Evolutionary conservation across 192 early-diverging fungal species (phyloP), one percentile per base, ranked within the genome.

Genomic region (Coemansia sp.): DNA sequence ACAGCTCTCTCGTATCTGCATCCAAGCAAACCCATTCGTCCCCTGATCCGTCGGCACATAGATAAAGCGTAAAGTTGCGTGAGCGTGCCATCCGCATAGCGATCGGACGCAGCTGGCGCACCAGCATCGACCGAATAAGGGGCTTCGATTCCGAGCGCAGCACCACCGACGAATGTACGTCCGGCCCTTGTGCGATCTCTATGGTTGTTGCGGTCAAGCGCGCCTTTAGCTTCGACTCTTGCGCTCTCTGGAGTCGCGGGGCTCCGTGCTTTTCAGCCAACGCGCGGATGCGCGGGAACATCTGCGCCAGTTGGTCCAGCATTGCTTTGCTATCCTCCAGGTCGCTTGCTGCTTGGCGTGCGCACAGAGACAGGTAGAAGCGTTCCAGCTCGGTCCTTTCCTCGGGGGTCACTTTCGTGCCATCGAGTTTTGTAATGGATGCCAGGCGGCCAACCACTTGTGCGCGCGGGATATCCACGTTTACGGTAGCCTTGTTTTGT

Each of bases 341-440:
- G 25, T 45, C 14, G 14, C 17, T 17, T 13, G 42, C 14, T 45
- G 5, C 11, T 17, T 43, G 52, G 49, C 62, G 62, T 6, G 74
- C 66, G 15, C 68, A 71, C 0, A 68, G 67, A 1, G 54, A 38
- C 33, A 81, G 48, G 46, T 71, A 82, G 42, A 71, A 71, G 14
- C 74, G 71, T n/a, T 82, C 80, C 62, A 82, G 69, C n/a, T 82
- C 80, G 5, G 66, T 67, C 17, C 80, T 71, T 33, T 82, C 80
- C 9, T 61, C 49, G 0, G 46, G 15, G 11, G 67, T 33, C 11
- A 81, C 61, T 4, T 43, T 2, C 0, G 78, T 50, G 17, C 78
- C 66, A 9, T 81, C 78, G 5, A 81, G 69, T 10, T 72, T 75
- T 0, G 25, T 22, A 0, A 81, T 19, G 2, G 62, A 11, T 0